These are phyloP conservation scores for Eucalyptus tenuipes DNA, from an alignment of 345 rosid species.

Conservation along the genomic window DNA sequence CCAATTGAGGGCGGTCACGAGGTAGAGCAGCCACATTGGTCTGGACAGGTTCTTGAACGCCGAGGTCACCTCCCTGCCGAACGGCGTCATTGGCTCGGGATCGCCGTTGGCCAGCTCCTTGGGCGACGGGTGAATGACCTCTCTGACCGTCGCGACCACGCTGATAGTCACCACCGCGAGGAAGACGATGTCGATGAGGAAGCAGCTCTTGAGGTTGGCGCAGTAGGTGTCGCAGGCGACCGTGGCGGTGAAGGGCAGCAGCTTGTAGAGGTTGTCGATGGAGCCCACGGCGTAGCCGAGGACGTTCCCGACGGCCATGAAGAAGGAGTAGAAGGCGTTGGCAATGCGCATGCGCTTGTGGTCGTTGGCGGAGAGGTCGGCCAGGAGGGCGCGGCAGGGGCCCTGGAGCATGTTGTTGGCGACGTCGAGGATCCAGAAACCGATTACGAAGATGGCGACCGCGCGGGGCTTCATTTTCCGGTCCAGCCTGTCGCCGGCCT, in stretches of 20 bases:
- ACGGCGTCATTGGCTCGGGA: background rate
- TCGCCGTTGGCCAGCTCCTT: background rate
- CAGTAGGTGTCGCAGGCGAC: constrained; percentile 65
- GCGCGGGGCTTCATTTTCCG: constrained; percentile 42
- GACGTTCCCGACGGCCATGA: constrained; percentile 89
- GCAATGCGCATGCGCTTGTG: constrained; percentile 43
- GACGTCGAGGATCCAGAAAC: constrained; percentile 88
- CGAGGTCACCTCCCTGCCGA: constrained; percentile 22
- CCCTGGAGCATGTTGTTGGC: constrained; percentile 85
- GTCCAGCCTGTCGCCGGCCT: constrained; percentile 28
- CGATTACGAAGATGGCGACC: constrained; percentile 50
- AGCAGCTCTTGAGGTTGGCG: constrained; percentile 81
- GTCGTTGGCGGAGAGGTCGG: constrained; percentile 52
- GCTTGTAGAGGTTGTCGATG: constrained; percentile 28
- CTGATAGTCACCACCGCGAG: constrained; percentile 23
- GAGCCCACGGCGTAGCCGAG: constrained; percentile 81
- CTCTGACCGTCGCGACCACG: constrained; percentile 29
- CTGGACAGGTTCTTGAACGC: constrained; percentile 38
- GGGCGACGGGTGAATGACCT: constrained; percentile 10
- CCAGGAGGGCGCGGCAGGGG: constrained; percentile 79
- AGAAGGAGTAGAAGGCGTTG: constrained; percentile 62
- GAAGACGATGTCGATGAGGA: constrained; percentile 48
- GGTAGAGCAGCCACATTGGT: constrained; percentile 67
- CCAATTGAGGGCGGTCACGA: constrained; percentile 84
- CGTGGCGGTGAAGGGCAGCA: constrained; percentile 61